Conservation (phyloP, 1,284 basidiomycete genomes). For the Ganoderma multipileum region DNA sequence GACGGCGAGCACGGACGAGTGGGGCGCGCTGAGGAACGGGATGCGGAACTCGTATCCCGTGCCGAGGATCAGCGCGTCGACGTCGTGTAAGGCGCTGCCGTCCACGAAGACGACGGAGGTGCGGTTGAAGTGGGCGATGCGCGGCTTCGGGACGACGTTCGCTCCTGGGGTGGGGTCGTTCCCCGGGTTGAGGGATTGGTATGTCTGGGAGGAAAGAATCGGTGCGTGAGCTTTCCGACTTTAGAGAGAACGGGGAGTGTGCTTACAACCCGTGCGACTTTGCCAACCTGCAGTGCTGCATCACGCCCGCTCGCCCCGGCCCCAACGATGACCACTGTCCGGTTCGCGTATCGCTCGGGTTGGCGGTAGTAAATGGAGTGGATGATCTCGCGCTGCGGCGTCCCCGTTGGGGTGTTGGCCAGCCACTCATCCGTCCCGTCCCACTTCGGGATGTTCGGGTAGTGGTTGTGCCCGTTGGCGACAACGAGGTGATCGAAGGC, state of each 20-base stretch:
- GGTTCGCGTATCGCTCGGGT: constrained; percentile 50
- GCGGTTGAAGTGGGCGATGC: constrained; percentile 55
- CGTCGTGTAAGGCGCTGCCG: constrained; percentile 44
- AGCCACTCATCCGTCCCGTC: constrained; percentile 58
- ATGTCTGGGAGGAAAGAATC: constrained; percentile 27
- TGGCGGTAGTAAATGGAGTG: constrained; percentile 64
- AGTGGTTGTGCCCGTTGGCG: constrained; percentile 60
- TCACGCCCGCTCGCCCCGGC: constrained; percentile 59
- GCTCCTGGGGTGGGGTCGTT: constrained; percentile 38
- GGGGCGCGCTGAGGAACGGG: constrained; percentile 55
- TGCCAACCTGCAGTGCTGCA: constrained; percentile 49
- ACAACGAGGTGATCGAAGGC: constrained; percentile 60
- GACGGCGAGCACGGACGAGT: constrained; percentile 32
- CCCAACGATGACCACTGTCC: constrained; percentile 58
- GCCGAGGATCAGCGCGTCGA: constrained; percentile 57
- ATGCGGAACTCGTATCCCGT: constrained; percentile 62
- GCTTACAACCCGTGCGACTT: constrained; percentile 51
- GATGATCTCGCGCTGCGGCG: constrained; percentile 45
- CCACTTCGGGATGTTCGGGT: constrained; percentile 54
- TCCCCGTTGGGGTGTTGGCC: constrained; percentile 35
- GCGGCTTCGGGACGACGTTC: constrained; percentile 46
- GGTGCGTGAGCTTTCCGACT: neutral
- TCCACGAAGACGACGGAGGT: constrained; percentile 54
- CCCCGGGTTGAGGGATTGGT: constrained; percentile 46
- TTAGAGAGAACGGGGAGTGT: no score